Evolutionary conservation across 2,329 filamentous ascomycete genomes (phyloP), one percentile per base, ranked within the genome.

Genomic region (Colletotrichum truncatum): DNA sequence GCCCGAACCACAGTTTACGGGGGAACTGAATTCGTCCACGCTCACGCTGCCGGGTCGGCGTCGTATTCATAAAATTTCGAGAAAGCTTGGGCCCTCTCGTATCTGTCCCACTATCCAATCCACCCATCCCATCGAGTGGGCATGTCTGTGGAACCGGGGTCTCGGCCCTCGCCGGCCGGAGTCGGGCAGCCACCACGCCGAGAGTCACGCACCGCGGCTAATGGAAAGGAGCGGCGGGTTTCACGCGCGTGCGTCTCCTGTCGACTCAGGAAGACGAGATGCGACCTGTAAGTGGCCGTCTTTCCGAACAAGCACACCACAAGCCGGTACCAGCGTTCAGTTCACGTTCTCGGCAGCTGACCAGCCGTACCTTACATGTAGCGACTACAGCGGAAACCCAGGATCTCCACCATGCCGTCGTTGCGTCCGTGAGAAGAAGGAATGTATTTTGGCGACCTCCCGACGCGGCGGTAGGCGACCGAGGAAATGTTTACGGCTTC

Each of bases 371-470:
- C 9, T 14, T 60, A 8, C 32, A n/a, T n/a, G n/a, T n/a, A 77
- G 75, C 25, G 75, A 76, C 53, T 70, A 72, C 2, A 76, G 72
- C 32, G 78, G 77, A 23, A 71, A 71, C n/a, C 75, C 78, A 16
- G 76, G 75, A 11, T 67, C 69, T 11, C 76, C 76, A 5, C 79
- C 78, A 2, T 81, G 79, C 62, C 74, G 77, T 16, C 72, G 77
- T 54, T 81, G 79, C 55, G 69, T 76, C 45, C 74, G 79, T 46
- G 75, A 79, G 48, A 67, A 74, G 52, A 73, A 75, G 38, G 74
- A 80, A 62, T 81, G 79, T 53, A 72, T 80, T 12, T 71, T 81
- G 28, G 78, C 77, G n/a, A 79, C 76, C 5, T 81, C 78, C 10
- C 73, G 73, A 28, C 73, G 79, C 14, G 78, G 79, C 11, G 78